Base-by-base conservation (phyloP, 2,329 filamentous ascomycete species). In the Sporothrix luriei region DNA sequence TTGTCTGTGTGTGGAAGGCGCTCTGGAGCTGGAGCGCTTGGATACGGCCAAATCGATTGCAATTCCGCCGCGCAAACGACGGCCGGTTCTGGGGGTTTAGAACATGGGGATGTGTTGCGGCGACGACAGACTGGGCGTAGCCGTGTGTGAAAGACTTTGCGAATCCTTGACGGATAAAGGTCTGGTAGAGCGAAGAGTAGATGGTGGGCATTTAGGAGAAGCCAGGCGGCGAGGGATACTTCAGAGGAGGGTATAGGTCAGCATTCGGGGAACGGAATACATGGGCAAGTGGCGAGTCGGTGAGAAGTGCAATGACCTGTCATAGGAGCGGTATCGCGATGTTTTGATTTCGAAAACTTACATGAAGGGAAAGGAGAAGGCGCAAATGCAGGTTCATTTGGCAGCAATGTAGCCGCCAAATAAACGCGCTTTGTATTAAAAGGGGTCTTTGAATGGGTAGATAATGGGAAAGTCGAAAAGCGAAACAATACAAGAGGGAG, bases 91-190 rank as follows among this genome's bases (percentile, higher is more conserved):
- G 93, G 78, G 83, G 89, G 85, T 89, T 93, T 87, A 85, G 88
- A 86, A 83, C 91, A 90, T 86, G 84, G 69, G 87, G 87, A 73
- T 97, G 93, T 74, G 93, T 93, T 77, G 93, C 94, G 78, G 95
- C 95, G 82, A 99, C 93, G 82, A 98, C 91, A 73, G 94, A 97
- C 81, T 98, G 94, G 76, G 94, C 94, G 87, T 97, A 98, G 82
- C 94, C 94, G 88, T 98, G 93, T 80, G 93, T 94, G 81, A 98
- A 91, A 78, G 94, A 93, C 85, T 98, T 98, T 79, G 92, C 90
- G 83, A 97, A 91, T 90, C 92, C 94, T 87, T 94, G 92, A 85
- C 95, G 94, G 88, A 97, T 93, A 86, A 98, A 92, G 85, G 87
- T 90, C 83, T 88, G 85, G 82, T 88, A 89, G 74, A 90, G 82